phyloP scores from a whole-genome alignment of 768 basidiomycete species.

The Kwoniella sp. region DNA sequence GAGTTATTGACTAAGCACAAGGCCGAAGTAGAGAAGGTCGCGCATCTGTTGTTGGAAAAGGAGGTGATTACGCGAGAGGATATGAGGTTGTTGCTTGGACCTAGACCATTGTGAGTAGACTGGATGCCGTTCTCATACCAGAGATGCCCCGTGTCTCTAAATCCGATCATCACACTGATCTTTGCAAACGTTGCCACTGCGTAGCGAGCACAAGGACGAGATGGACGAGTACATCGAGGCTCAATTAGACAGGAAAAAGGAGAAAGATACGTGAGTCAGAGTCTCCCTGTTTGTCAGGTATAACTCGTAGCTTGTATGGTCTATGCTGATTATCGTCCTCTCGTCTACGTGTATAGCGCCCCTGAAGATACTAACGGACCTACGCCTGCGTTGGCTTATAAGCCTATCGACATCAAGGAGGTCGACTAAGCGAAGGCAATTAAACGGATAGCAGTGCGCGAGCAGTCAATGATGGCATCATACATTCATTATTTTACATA shows the following conservation, averaged over 20 bases:
- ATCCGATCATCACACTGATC: no score
- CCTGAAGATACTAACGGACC: slow-evolving; percentile 8
- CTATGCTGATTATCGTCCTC: no score
- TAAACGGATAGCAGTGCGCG: no score
- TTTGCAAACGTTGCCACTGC: slow-evolving; percentile 70
- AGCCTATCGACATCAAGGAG: slow-evolving; percentile 19
- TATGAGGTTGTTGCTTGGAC: slow-evolving; percentile 44
- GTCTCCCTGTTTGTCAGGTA: background rate
- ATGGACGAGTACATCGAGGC: slow-evolving; percentile 96
- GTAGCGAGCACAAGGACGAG: slow-evolving; percentile 71
- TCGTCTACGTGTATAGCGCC: background rate
- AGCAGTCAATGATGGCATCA: background rate
- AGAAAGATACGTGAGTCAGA: slow-evolving; percentile 12
- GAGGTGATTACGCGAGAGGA: slow-evolving; percentile 89
- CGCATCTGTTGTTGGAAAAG: slow-evolving; percentile 83
- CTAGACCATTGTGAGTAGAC: slow-evolving; percentile 45
- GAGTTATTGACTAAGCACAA: slow-evolving; percentile 77
- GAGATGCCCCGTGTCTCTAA: no score
- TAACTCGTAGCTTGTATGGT: no score
- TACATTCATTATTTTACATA: background rate
- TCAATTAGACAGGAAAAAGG: slow-evolving; percentile 50
- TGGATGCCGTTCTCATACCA: no score
- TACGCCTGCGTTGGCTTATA: slow-evolving; percentile 19
- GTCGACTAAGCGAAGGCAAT: slow-evolving; percentile 7
- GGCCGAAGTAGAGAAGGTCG: slow-evolving; percentile 90